Evolutionary conservation across 208 protist species (phyloP).

Genomic region (Trypanosoma grayi): DNA sequence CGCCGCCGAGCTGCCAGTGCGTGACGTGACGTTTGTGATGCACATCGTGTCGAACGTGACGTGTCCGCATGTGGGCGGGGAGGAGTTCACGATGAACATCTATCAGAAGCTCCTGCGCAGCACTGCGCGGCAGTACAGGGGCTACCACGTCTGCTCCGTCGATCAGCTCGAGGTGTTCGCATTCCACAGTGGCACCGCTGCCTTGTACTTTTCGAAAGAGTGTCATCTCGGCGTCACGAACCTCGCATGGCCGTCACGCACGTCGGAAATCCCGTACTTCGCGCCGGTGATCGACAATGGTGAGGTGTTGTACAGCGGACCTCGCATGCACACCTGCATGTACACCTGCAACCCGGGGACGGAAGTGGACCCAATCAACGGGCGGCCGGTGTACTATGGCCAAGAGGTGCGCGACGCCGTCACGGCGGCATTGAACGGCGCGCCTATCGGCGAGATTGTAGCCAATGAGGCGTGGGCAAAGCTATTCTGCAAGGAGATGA

Average conservation of each 20-base stretch:
- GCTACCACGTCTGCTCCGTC: constrained; percentile 54
- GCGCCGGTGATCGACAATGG: constrained; percentile 42
- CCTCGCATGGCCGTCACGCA: constrained; percentile 50
- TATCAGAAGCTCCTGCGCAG: constrained; percentile 61
- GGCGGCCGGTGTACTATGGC: constrained; percentile 65
- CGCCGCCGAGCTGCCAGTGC: constrained; percentile 52
- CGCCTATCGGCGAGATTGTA: constrained; percentile 71
- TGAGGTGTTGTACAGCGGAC: constrained; percentile 66
- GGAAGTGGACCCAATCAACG: constrained; percentile 64
- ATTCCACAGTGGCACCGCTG: constrained; percentile 62
- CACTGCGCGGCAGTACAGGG: constrained; percentile 32
- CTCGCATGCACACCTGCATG: constrained; percentile 83
- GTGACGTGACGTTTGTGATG: constrained; percentile 80
- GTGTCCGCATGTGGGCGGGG: constrained; percentile 33
- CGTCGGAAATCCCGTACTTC: constrained; percentile 31
- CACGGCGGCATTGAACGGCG: constrained; percentile 41
- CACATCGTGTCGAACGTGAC: constrained; percentile 56
- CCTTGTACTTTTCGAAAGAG: constrained; percentile 65
- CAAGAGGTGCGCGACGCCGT: constrained; percentile 51
- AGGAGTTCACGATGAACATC: constrained; percentile 71
- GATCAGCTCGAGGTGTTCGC: constrained; percentile 62
- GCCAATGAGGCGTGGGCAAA: constrained; percentile 64
- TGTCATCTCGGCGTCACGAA: constrained; percentile 63
- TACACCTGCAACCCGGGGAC: constrained; percentile 70
- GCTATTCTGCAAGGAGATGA: constrained; percentile 42